phyloP scores from a whole-genome alignment of 2,329 filamentous ascomycete species.

The Aspergillus pseudoviridinutans region DNA sequence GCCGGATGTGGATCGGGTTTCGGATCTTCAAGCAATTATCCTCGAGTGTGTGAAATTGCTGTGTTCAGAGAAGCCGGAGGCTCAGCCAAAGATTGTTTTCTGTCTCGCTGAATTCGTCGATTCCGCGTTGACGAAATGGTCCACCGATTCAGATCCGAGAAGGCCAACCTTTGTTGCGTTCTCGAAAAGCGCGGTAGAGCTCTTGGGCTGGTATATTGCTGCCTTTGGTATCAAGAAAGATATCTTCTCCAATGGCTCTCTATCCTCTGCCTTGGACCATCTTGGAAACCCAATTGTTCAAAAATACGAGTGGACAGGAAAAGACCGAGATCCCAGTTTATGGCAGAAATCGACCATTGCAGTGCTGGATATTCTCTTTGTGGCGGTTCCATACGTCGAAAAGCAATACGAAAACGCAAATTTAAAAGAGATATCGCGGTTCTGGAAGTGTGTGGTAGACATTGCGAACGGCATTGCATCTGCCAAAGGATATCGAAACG shows the following conservation, averaged over 20 bases:
- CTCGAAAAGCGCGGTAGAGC: constrained; percentile 73
- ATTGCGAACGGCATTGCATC: constrained; percentile 67
- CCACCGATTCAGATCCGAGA: constrained; percentile 32
- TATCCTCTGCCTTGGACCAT: constrained; percentile 62
- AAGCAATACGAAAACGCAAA: constrained; percentile 32
- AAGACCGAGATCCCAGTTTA: constrained; percentile 65
- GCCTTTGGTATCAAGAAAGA: constrained; percentile 52
- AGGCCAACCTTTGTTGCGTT: constrained; percentile 84
- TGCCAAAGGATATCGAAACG: constrained; percentile 54
- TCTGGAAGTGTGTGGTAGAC: constrained; percentile 68
- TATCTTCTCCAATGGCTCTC: constrained; percentile 65
- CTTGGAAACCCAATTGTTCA: constrained; percentile 67
- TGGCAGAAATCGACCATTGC: constrained; percentile 79
- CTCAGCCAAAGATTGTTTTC: constrained; percentile 32
- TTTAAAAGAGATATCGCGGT: constrained; percentile 46
- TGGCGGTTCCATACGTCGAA: constrained; percentile 60
- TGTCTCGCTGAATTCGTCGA: constrained; percentile 65
- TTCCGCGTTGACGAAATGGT: constrained; percentile 49
- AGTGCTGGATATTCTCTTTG: constrained; percentile 63
- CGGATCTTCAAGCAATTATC: constrained; percentile 32
- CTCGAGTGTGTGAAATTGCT: constrained; percentile 33
- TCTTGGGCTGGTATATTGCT: constrained; percentile 50
- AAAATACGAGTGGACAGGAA: constrained; percentile 74
- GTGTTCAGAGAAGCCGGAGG: constrained; percentile 35
- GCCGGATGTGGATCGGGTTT: constrained; percentile 36